Conservation (phyloP, 768 basidiomycete genomes). For the Mycena sanguinolenta region DNA sequence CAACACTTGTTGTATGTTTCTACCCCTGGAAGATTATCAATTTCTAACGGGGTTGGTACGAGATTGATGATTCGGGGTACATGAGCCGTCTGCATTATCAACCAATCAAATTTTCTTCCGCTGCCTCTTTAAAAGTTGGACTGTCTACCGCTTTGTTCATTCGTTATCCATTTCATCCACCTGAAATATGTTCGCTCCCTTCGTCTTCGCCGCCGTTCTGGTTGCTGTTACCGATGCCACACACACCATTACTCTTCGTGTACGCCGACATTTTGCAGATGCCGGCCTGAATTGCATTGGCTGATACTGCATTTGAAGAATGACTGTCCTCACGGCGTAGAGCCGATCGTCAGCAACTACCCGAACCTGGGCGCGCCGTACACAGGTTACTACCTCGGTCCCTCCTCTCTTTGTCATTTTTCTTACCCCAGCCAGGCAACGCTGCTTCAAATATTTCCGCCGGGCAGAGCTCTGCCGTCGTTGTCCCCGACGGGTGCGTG, state of each 20-base stretch:
- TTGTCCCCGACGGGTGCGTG: slow-evolving; percentile 15
- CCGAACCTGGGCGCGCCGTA: slow-evolving; percentile 12
- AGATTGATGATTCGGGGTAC: too few relatives aligned
- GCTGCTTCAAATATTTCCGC: slow-evolving; percentile 17
- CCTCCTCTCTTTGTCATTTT: not conserved
- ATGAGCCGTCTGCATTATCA: too few relatives aligned
- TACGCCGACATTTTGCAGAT: not conserved
- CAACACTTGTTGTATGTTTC: too few relatives aligned
- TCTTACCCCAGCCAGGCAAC: slow-evolving; percentile 12
- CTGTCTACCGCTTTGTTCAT: too few relatives aligned
- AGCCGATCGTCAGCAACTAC: slow-evolving; percentile 17
- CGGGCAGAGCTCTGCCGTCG: not conserved
- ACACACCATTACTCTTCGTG: slow-evolving; percentile 26
- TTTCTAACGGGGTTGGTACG: too few relatives aligned
- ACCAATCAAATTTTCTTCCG: not conserved
- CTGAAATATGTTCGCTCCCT: not conserved
- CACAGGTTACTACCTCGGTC: not conserved
- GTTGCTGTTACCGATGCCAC: not conserved
- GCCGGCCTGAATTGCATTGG: too few relatives aligned
- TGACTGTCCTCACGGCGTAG: slow-evolving; percentile 17
- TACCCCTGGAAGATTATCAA: too few relatives aligned
- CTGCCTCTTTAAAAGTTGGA: not conserved
- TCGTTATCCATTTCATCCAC: not conserved
- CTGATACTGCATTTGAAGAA: slow-evolving; percentile 2
- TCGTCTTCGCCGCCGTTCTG: not conserved